Evolutionary conservation across 345 rosid species (phyloP).

Genomic region (Arabidopsis suecica): DNA sequence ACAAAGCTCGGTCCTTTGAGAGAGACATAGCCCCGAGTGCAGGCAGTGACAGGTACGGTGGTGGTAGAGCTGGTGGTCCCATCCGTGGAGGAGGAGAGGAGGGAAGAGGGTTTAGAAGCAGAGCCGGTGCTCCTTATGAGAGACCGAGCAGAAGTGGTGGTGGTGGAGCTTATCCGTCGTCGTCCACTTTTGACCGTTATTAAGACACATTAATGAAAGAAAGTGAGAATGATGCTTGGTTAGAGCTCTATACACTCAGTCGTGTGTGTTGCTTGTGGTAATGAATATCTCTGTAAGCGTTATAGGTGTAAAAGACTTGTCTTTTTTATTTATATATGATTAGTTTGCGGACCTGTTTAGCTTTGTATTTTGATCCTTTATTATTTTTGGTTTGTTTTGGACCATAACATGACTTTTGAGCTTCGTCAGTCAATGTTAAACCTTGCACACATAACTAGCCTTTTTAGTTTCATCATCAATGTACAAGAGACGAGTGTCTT

Average conservation of each 20-base stretch:
- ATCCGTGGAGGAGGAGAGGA: conserved; percentile 59
- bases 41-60: conserved; percentile 67
- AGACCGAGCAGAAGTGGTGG: conserved; percentile 74
- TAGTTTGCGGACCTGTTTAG: conserved; percentile 17
- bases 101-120: conserved; percentile 73
- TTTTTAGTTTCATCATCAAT: background rate
- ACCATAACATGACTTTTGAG: conserved; percentile 24
- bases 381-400: conserved; percentile 18
- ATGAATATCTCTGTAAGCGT: conserved; percentile 40
- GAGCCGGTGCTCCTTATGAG: conserved; percentile 80
- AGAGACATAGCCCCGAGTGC: conserved; percentile 71
- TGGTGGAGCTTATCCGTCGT: conserved; percentile 47
- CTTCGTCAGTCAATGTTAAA: background rate
- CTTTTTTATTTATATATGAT: background rate
- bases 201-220: conserved; percentile 35
- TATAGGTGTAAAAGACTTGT: conserved; percentile 20
- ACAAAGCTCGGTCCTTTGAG: conserved; percentile 74
- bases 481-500: too few species aligned
- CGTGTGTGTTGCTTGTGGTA: background rate
- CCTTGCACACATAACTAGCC: background rate
- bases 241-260: conserved; percentile 23
- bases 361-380: conserved; percentile 9
- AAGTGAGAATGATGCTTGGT: conserved; percentile 28
- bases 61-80: conserved; percentile 67
- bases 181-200: conserved; percentile 79